phyloP scores from a whole-genome alignment of 768 basidiomycete species.

The Phylloporus sp. region DNA sequence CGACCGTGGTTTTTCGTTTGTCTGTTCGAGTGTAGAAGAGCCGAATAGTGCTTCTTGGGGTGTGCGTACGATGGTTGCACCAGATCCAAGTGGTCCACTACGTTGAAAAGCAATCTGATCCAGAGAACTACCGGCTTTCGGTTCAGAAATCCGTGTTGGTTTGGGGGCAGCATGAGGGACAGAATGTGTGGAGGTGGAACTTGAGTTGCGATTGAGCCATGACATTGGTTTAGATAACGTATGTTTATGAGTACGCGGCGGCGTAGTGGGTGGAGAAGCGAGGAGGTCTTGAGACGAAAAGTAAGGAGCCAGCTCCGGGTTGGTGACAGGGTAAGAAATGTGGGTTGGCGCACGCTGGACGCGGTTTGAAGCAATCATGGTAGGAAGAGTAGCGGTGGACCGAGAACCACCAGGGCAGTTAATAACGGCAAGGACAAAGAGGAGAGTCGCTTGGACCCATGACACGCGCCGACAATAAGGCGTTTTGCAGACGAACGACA shows the following conservation, averaged over 20 bases:
- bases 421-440: slow-evolving; percentile 13
- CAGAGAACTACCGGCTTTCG: slow-evolving; percentile 33
- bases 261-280: slow-evolving; percentile 30
- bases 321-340: slow-evolving; percentile 8
- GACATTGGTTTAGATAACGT: slow-evolving; percentile 40
- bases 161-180: slow-evolving; percentile 32
- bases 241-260: slow-evolving; percentile 31
- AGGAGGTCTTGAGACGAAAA: slow-evolving; percentile 14
- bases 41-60: slow-evolving; percentile 70
- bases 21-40: slow-evolving; percentile 2
- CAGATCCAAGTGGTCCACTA: slow-evolving; percentile 56
- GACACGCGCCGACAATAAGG: slow-evolving; percentile 16
- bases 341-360: slow-evolving; percentile 16
- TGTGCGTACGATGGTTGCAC: slow-evolving; percentile 73
- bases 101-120: slow-evolving; percentile 32
- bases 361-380: slow-evolving; percentile 27
- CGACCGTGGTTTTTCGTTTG: slow-evolving; percentile 10
- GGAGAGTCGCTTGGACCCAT: slow-evolving; percentile 1
- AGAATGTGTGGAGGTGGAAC: slow-evolving; percentile 26
- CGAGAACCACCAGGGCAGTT: neutral
- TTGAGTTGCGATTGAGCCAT: slow-evolving; percentile 40
- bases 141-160: slow-evolving; percentile 44
- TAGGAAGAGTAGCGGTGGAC: neutral
- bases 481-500: slow-evolving; percentile 17
- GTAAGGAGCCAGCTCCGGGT: slow-evolving; percentile 28